Percentiles rank a stretch among this genome's conserved stretches.
Conservation (phyloP, 805 yeast species). For the Danielia oregonensis region DNA sequence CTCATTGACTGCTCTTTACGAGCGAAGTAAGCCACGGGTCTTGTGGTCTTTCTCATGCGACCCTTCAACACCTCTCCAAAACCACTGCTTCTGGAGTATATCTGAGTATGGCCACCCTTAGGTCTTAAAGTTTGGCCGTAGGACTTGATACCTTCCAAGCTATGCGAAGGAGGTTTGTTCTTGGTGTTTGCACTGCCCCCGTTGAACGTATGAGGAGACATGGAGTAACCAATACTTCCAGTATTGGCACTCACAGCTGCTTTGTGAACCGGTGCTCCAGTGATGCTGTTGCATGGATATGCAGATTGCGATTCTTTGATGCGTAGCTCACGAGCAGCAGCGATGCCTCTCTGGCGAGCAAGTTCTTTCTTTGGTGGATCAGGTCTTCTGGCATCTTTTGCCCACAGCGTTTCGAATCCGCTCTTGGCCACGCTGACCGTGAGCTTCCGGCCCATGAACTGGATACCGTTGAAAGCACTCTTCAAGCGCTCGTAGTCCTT, state of each 20-base stretch:
- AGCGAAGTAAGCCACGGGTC: constrained; percentile 41
- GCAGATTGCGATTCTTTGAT: constrained; percentile 40
- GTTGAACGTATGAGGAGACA: constrained; percentile 32
- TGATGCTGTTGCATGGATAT: constrained; percentile 20
- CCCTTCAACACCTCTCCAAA: constrained; percentile 49
- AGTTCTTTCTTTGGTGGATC: constrained; percentile 27
- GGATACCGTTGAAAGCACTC: constrained; percentile 61
- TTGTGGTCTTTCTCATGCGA: constrained; percentile 51
- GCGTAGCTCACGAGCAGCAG: constrained; percentile 32
- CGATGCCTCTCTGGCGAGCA: constrained; percentile 28
- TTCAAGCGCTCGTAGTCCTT: constrained; percentile 48
- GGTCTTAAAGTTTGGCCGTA: constrained; percentile 36
- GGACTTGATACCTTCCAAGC: constrained; percentile 30
- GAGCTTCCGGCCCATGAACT: constrained; percentile 70
- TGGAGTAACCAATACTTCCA: constrained; percentile 24
- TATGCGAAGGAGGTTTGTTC: constrained; percentile 26
- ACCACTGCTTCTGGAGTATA: constrained; percentile 30
- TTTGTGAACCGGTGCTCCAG: constrained; percentile 14
- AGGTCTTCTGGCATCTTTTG: constrained; percentile 41
- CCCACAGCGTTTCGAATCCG: constrained; percentile 43
- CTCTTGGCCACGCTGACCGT: constrained; percentile 62
- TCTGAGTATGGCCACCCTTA: constrained; percentile 15
- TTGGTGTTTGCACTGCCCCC: constrained; percentile 33
- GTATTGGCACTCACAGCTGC: constrained; percentile 14
- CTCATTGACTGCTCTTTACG: constrained; percentile 59